These are phyloP conservation scores for Mangifera indica DNA, from an alignment of 345 rosid species.

Conservation along the genomic window DNA sequence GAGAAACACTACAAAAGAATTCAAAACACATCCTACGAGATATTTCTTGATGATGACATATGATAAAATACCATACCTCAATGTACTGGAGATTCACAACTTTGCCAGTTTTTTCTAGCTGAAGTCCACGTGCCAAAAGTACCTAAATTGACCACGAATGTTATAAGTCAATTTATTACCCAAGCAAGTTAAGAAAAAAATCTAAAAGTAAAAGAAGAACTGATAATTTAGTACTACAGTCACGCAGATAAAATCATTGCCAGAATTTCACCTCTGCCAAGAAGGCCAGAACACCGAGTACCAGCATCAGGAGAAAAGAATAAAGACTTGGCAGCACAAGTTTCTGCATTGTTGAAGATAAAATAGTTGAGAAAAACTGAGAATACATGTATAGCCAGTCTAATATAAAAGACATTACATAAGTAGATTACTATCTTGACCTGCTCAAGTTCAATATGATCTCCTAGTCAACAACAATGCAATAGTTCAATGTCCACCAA, in stretches of 20 bases:
- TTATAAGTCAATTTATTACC: slow-evolving; percentile 7
- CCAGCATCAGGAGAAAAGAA: slow-evolving; percentile 51
- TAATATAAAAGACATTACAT: background rate
- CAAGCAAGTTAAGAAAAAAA: background rate
- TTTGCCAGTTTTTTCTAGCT: slow-evolving; percentile 86
- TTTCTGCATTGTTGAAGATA: slow-evolving; percentile 45
- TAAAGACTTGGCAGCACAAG: slow-evolving; percentile 62
- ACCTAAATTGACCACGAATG: slow-evolving; percentile 39
- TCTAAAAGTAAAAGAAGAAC: background rate
- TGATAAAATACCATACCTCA: slow-evolving; percentile 43
- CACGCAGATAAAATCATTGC: slow-evolving; percentile 2
- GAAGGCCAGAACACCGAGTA: slow-evolving; percentile 69
- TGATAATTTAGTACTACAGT: background rate
- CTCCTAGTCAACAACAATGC: no score
- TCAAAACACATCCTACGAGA: background rate
- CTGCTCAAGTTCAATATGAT: no score
- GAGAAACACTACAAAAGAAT: background rate
- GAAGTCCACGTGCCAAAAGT: slow-evolving; percentile 78
- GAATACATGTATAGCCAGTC: background rate
- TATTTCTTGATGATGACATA: background rate
- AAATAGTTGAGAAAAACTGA: slow-evolving; percentile 5
- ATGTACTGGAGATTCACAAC: slow-evolving; percentile 65
- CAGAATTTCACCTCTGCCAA: slow-evolving; percentile 61
- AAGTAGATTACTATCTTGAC: no score
- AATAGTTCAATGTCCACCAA: no score